Conservation (phyloP, 148 eudicot genomes). For the Mesembryanthemum crystallinum region DNA sequence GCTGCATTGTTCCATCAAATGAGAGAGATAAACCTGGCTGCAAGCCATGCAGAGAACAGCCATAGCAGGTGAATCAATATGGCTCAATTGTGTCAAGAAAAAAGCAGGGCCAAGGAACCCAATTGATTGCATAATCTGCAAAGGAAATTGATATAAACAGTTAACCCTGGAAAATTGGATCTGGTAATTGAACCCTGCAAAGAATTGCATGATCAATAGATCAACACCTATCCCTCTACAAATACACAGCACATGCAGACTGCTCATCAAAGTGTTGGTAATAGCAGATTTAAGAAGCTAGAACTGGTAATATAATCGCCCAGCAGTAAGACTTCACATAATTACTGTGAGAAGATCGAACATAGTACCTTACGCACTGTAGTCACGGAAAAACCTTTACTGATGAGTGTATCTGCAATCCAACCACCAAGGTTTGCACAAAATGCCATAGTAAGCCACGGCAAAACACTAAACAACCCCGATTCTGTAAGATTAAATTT, state of each 20-base stretch:
- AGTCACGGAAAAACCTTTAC: slow-evolving; percentile 80
- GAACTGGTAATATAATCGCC: background rate
- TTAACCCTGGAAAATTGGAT: background rate
- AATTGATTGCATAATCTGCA: slow-evolving; percentile 86
- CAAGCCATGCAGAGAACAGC: slow-evolving; percentile 96
- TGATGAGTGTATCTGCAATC: slow-evolving; percentile 93
- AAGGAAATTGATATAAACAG: background rate
- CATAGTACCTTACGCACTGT: slow-evolving; percentile 73
- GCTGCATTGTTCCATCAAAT: background rate
- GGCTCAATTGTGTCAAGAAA: slow-evolving; percentile 89
- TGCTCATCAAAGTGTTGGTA: too few species aligned
- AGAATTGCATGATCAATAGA: background rate
- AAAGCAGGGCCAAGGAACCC: slow-evolving; percentile 99
- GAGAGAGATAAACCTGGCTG: slow-evolving; percentile 67
- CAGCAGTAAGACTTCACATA: background rate
- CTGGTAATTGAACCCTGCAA: background rate
- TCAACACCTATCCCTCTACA: background rate
- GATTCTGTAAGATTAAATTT: slow-evolving; percentile 83
- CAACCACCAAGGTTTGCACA: slow-evolving; percentile 94
- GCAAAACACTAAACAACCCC: slow-evolving; percentile 73
- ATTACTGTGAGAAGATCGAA: slow-evolving; percentile 3
- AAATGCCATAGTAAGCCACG: slow-evolving; percentile 97
- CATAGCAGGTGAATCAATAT: slow-evolving; percentile 81
- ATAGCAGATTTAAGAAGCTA: background rate
- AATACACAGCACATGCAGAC: too few species aligned